phyloP scores from a whole-genome alignment of 2,329 filamentous ascomycete genomes.

The Podosphaera fusca region DNA sequence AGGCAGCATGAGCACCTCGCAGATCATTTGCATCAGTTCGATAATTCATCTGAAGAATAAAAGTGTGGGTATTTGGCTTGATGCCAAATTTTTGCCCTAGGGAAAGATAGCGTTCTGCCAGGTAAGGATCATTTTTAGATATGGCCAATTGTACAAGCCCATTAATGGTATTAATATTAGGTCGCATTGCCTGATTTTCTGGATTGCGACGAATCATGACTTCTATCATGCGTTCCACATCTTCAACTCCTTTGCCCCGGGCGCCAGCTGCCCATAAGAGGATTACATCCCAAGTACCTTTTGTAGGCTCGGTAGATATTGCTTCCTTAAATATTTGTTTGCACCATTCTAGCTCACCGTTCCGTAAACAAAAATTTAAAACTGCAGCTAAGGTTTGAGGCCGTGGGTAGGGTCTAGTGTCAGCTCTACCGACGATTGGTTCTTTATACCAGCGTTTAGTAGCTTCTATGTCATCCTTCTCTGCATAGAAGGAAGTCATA shows the following conservation, averaged over 20 bases:
- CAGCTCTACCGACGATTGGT: slow-evolving; percentile 5
- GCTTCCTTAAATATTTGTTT: slow-evolving; percentile 29
- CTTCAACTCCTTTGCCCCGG: slow-evolving; percentile 44
- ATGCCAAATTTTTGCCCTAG: slow-evolving; percentile 44
- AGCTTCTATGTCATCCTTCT: slow-evolving; percentile 30
- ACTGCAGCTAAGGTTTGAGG: slow-evolving; percentile 26
- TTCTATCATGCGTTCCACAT: slow-evolving; percentile 49
- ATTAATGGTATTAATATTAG: slow-evolving; percentile 56
- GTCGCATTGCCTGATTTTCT: slow-evolving; percentile 23
- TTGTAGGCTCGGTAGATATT: slow-evolving; percentile 21
- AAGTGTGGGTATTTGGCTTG: slow-evolving; percentile 43
- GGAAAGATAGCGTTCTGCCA: slow-evolving; percentile 50
- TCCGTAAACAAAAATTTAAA: slow-evolving; percentile 37
- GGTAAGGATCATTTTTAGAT: slow-evolving; percentile 41
- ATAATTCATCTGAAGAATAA: slow-evolving; percentile 53
- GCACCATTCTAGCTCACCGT: slow-evolving; percentile 37
- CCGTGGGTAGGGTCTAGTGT: not conserved
- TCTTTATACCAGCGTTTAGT: slow-evolving; percentile 46
- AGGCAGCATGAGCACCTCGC: slow-evolving; percentile 42
- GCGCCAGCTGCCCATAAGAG: slow-evolving; percentile 54
- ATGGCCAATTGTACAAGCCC: slow-evolving; percentile 49
- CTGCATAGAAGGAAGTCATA: slow-evolving; percentile 39
- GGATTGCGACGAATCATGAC: slow-evolving; percentile 32
- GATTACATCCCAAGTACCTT: slow-evolving; percentile 45
- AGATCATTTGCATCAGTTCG: slow-evolving; percentile 51